Evolutionary conservation across 2,329 filamentous ascomycete species (phyloP), one percentile per base, ranked within the genome.

Genomic region (Claviceps paspali): DNA sequence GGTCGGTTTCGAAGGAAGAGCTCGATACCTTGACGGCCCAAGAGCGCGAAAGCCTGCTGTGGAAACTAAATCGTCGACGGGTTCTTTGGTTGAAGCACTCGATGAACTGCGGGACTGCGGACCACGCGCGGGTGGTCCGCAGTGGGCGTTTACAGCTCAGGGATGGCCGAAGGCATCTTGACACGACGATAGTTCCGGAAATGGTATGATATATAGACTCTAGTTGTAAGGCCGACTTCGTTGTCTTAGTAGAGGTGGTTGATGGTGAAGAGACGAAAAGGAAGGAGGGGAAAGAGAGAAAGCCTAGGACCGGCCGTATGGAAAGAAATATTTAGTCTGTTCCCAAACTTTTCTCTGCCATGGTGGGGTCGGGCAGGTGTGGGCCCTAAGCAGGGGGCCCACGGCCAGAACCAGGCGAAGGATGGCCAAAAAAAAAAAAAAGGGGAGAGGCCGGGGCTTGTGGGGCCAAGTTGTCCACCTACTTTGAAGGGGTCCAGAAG

Each of bases 71-170:
- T 44, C 69, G 76, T 81, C 76, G 70, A 76, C 32, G 47, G 41
- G 36, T 29, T 48, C 39, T 24, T 47, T 42, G 42, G 44, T 44
- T 52, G 56, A 72, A 67, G 64, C 71, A 67, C 70, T 85, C 79
- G 76, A 67, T 77, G 79, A 80, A 79, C 82, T 85, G 80, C 76
- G 76, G 79, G 80, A 84, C 82, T 86, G 74, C 77, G 73, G 72
- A 73, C 74, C 73, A 69, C 45, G 57, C 53, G 29, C 35, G 19
- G 33, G 41, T 35, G 53, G 68, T 74, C 76, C 78, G 78, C 76
- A 86, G 81, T 79, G 77, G 76, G 73, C 64, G 73, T 84, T 87
- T 86, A 92, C 80, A 88, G 82, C 81, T 80, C 79, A 82, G 76
- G 79, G 79, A 81, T 67, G 70, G 79, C 76, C 77, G 69, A 75